phyloP scores from a whole-genome alignment of 768 basidiomycete genomes.

The Amanita molliuscula region DNA sequence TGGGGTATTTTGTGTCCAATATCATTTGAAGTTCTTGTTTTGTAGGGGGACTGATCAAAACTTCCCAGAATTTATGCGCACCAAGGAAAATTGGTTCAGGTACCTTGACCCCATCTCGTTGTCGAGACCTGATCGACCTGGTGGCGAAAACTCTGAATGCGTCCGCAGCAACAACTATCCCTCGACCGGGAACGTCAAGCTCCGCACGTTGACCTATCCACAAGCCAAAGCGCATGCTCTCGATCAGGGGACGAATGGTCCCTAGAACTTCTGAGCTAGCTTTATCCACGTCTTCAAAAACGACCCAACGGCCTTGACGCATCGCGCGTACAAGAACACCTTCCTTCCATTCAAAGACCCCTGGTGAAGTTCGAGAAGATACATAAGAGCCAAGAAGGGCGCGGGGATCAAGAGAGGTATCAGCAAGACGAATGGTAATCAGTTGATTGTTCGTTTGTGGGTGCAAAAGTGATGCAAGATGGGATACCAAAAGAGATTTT shows the following conservation, averaged over 20 bases:
- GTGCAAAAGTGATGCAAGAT: constrained; percentile 61
- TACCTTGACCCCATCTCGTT: constrained; percentile 19
- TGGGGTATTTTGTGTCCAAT: constrained; percentile 54
- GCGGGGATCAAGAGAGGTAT: constrained; percentile 91
- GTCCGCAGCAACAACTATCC: constrained; percentile 63
- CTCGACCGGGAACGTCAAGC: constrained; percentile 67
- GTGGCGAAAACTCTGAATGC: constrained; percentile 87
- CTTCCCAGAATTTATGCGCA: constrained; percentile 72
- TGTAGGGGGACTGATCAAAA: constrained; percentile 51
- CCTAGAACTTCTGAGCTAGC: constrained; percentile 87
- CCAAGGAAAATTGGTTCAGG: constrained; percentile 69
- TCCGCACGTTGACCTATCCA: constrained; percentile 66
- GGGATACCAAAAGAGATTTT: constrained; percentile 69
- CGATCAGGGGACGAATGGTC: constrained; percentile 73
- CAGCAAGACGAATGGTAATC: constrained; percentile 83
- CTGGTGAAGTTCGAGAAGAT: constrained; percentile 74
- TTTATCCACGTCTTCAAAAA: constrained; percentile 87
- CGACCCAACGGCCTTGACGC: constrained; percentile 84
- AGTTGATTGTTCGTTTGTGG: constrained; percentile 57
- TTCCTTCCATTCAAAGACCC: constrained; percentile 94
- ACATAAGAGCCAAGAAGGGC: constrained; percentile 89
- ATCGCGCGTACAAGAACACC: constrained; percentile 87
- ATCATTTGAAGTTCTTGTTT: constrained; percentile 62
- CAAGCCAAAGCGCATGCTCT: constrained; percentile 58
- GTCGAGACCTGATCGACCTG: constrained; percentile 43